A percentile compares a stretch with the other conserved stretches of the same genome.
phyloP scores from a whole-genome alignment of 139 green algal genomes.

The Nannochloris sp. region DNA sequence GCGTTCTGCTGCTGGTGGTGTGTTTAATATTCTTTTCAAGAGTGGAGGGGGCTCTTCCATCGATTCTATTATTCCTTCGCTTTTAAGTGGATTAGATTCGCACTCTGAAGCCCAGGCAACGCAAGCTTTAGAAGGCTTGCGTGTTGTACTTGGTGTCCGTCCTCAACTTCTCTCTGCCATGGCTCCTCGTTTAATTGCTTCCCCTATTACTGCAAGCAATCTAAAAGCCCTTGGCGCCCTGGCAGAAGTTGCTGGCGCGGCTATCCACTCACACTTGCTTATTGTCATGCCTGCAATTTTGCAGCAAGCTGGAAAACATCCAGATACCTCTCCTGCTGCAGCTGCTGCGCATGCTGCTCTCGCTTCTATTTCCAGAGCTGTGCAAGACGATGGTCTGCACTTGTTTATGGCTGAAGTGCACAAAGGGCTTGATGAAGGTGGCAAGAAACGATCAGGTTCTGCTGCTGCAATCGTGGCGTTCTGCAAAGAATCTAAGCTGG shows the following conservation, averaged over 20 bases:
- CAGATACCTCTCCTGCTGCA: constrained; percentile 1
- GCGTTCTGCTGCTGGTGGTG: constrained; percentile 61
- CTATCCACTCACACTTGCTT: constrained; percentile 59
- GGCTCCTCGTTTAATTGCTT: constrained; percentile 65
- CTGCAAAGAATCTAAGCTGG: constrained; percentile 28
- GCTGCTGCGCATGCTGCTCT: constrained; percentile 28
- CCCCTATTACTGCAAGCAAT: constrained; percentile 38
- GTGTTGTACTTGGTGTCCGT: constrained; percentile 75
- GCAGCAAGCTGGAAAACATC: constrained; percentile 15
- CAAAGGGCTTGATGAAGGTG: constrained; percentile 58
- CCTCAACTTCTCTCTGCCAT: constrained; percentile 65
- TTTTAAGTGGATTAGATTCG: constrained; percentile 61
- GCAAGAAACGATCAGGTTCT: constrained; percentile 33
- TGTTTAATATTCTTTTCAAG: constrained; percentile 86
- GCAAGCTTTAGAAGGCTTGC: constrained; percentile 72
- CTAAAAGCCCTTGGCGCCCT: constrained; percentile 63
- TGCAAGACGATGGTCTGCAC: constrained; percentile 65
- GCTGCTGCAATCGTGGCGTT: constrained; percentile 38
- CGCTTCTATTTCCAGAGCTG: constrained; percentile 12
- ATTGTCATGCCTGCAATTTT: constrained; percentile 67
- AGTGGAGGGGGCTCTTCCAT: constrained; percentile 51
- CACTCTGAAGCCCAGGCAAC: constrained; percentile 6
- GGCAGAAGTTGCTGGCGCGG: constrained; percentile 55
- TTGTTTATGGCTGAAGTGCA: constrained; percentile 66
- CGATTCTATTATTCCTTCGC: constrained; percentile 71